A percentile compares a stretch with the other conserved stretches of the same genome.
These are phyloP conservation scores for Backusella tuberculispora DNA, from an alignment of 192 early-diverging fungal genomes.

Conservation along the genomic window DNA sequence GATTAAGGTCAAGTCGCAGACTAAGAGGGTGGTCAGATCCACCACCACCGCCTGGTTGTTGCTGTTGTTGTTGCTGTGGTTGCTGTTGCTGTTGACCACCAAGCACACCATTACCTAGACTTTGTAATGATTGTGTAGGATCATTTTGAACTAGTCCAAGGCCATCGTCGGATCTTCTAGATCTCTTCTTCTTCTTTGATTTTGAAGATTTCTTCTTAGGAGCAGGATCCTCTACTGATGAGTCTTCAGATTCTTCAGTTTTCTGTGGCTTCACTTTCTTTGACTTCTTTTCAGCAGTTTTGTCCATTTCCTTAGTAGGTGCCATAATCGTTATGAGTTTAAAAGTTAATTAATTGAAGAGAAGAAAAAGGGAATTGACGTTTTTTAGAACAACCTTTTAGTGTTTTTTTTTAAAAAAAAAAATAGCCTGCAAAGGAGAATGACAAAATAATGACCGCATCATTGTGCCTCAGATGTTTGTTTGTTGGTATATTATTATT, in stretches of 20 bases:
- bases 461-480: not conserved
- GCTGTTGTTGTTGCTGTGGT: not conserved
- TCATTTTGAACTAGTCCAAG: slow-evolving; percentile 17
- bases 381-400: slow-evolving; percentile 9
- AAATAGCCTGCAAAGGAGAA: not conserved
- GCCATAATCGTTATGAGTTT: not conserved
- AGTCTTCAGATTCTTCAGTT: slow-evolving; percentile 11
- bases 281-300: not conserved
- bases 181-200: slow-evolving; percentile 17
- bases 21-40: slow-evolving; percentile 21
- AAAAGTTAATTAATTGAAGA: slow-evolving; percentile 7
- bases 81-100: slow-evolving; percentile 6
- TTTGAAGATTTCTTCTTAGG: slow-evolving; percentile 11
- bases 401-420: slow-evolving; percentile 9
- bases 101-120: not conserved
- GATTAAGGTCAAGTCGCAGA: slow-evolving; percentile 31
- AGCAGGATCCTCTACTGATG: not conserved
- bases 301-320: slow-evolving; percentile 15
- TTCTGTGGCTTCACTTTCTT: not conserved
- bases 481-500: not conserved
- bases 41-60: not conserved
- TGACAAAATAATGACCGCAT: slow-evolving; percentile 21
- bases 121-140: not conserved
- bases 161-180: not conserved
- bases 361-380: not conserved